Evolutionary conservation across 805 yeast species (phyloP), one percentile per base, ranked within the genome.

Genomic region (Saccharomyces eubayanus): DNA sequence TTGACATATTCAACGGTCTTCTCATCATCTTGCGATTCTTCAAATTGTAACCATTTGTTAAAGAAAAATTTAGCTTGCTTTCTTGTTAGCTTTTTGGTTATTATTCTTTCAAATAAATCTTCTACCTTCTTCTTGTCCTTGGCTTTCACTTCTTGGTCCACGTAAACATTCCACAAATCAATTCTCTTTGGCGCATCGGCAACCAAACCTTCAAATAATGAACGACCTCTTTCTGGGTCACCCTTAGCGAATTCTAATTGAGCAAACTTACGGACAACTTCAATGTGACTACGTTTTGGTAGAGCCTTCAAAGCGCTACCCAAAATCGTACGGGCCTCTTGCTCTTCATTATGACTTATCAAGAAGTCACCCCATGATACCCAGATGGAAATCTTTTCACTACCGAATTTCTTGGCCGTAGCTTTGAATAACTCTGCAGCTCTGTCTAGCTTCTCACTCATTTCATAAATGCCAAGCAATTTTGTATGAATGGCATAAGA

Each of bases 51-150:
- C 97, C 97, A 91, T 68, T 92, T 92, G 62, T 84, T 87, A 75
- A 90, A 91, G 79, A 92, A 89, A 75, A 88, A 89, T 72, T 89
- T 90, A 62, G 96, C 97, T 73, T 90, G 97, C 69, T 91, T 92
- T 66, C 85, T 81, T 4, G 87, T 77, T 51, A 92, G 69, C 71
- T 88, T 89, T 58, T 69, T 74, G 31, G 76, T 65, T 46, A 87
- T 64, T 2, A 86, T 88, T 68, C 98, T 81, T 69, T 91, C 96
- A 62, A 90, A 91, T 56, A 92, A 74, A 20, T 81, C 86, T 65
- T 85, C 92, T 40, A 83, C 86, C 69, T 82, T 84, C 60, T 74
- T 73, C 70, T 83, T 84, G 51, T 83, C 85, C 51, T 78, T 80
- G 29, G 71, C 66, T 71, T 89, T 90, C 63, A 89, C 84, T 70